These are phyloP conservation scores for Haplosporangium sp. DNA, from an alignment of 371 early-diverging fungal species.

Conservation along the genomic window DNA sequence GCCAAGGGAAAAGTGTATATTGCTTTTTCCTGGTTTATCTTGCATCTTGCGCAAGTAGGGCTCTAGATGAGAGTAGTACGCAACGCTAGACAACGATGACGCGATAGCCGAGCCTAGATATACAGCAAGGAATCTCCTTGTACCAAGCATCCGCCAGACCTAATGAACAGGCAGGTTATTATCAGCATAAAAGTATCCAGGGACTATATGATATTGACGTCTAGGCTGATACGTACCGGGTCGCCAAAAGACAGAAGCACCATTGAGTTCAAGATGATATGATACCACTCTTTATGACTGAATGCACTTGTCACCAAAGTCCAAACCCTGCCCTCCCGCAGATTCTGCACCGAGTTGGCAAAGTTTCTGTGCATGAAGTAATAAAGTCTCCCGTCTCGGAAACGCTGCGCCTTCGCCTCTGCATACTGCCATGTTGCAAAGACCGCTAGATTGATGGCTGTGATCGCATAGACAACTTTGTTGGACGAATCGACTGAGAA, in stretches of 20 bases:
- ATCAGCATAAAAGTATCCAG: too few species aligned
- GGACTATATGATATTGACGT: too few species aligned
- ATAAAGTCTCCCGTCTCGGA: conserved; percentile 60
- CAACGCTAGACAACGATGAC: conserved; percentile 31
- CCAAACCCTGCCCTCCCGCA: conserved; percentile 58
- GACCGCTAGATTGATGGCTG: conserved; percentile 62
- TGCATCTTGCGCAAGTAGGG: conserved; percentile 40
- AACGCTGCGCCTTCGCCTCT: conserved; percentile 56
- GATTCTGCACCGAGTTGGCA: conserved; percentile 53
- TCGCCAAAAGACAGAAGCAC: conserved; percentile 57
- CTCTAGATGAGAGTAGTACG: conserved; percentile 24
- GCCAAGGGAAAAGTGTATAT: conserved; percentile 33
- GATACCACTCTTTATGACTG: conserved; percentile 61
- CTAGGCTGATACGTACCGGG: conserved; percentile 20
- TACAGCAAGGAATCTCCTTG: conserved; percentile 31
- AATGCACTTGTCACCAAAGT: conserved; percentile 63
- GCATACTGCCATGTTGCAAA: conserved; percentile 68
- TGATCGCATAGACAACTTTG: conserved; percentile 57
- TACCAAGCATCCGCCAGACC: conserved; percentile 41
- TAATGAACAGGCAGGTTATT: neutral
- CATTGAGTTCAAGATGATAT: conserved; percentile 65
- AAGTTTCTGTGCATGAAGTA: conserved; percentile 62
- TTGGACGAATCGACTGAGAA: conserved; percentile 40
- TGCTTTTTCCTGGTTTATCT: conserved; percentile 17
- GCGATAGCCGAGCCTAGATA: conserved; percentile 40